Conservation (phyloP, 2,329 filamentous ascomycete genomes). For the Bipolaris zeicola region DNA sequence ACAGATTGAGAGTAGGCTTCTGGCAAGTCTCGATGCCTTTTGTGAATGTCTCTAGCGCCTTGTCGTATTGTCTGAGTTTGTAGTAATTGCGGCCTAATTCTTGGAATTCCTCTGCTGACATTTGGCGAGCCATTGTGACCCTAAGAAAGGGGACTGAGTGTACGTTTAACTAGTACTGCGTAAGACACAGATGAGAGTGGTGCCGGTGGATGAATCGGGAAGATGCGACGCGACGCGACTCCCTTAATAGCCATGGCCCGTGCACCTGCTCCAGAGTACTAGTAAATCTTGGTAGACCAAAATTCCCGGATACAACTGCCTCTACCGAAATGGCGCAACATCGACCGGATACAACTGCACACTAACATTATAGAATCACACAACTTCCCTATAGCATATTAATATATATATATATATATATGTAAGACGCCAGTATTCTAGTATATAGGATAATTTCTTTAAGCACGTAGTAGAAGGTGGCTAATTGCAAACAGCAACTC, state of each 20-base stretch:
- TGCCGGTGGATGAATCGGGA: background rate
- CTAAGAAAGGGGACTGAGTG: background rate
- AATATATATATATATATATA: too few species aligned
- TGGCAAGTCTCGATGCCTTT: constrained; percentile 34
- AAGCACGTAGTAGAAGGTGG: too few species aligned
- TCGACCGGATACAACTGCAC: too few species aligned
- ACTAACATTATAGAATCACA: too few species aligned
- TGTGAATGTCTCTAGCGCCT: constrained; percentile 43
- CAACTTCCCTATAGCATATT: too few species aligned
- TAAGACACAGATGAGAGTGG: background rate
- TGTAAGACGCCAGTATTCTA: too few species aligned
- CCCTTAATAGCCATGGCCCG: background rate
- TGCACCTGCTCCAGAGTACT: background rate
- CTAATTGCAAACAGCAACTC: too few species aligned
- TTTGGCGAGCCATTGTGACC: constrained; percentile 34
- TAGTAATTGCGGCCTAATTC: constrained; percentile 46
- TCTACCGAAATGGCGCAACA: too few species aligned
- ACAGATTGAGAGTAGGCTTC: constrained; percentile 45
- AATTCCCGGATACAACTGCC: too few species aligned
- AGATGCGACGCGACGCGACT: constrained; percentile 3
- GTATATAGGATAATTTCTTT: too few species aligned
- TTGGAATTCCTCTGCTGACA: constrained; percentile 44
- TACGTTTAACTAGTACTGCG: background rate
- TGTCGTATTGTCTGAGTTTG: constrained; percentile 44
- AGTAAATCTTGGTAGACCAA: too few species aligned